Conservation (phyloP, 345 rosid species). For the Eucalyptus cladocalyx region DNA sequence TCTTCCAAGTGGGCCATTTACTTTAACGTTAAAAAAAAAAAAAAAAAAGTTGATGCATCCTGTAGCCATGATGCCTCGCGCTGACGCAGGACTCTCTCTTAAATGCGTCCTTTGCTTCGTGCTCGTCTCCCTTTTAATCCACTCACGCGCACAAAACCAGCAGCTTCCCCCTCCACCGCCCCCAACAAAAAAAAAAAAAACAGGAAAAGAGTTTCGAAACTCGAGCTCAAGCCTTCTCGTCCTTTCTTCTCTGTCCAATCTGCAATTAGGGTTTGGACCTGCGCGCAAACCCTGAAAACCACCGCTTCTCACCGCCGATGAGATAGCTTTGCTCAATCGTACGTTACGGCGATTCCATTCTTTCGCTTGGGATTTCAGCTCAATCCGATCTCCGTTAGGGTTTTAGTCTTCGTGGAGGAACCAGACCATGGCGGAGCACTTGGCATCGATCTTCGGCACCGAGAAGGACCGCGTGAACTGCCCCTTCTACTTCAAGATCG, state of each 20-base stretch:
- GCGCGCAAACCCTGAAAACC: background rate
- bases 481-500: conserved; percentile 84
- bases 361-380: background rate
- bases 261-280: background rate
- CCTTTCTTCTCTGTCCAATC: background rate
- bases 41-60: background rate
- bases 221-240: background rate
- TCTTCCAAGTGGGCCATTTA: background rate
- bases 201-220: background rate
- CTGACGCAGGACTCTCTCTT: background rate
- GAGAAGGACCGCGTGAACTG: conserved; percentile 88
- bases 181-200: accelerated
- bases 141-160: background rate
- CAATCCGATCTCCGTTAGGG: background rate
- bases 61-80: background rate
- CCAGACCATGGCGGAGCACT: conserved; percentile 80
- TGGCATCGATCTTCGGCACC: conserved; percentile 82
- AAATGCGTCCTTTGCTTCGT: background rate
- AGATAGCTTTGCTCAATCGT: background rate
- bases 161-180: background rate
- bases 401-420: background rate
- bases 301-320: background rate
- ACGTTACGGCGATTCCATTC: background rate
- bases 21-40: background rate
- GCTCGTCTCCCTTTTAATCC: background rate